These are phyloP conservation scores for Ceratocystis cubensis DNA, from an alignment of 2,329 filamentous ascomycete species.

Conservation along the genomic window DNA sequence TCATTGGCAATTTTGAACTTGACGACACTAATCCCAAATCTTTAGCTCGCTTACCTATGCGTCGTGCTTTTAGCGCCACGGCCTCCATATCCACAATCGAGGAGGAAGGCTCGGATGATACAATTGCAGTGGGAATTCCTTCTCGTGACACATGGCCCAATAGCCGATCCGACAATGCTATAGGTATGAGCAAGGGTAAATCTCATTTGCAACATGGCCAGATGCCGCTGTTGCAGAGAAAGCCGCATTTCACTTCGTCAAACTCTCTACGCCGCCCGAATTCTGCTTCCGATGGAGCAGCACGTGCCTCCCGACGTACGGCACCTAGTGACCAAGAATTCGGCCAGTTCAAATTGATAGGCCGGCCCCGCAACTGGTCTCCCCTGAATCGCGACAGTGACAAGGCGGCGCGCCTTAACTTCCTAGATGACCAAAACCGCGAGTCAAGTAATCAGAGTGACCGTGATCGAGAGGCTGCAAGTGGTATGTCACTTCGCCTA, in stretches of 20 bases:
- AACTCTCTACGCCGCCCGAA: not conserved
- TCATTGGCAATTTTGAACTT: conserved; percentile 12
- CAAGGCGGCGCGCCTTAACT: conserved; percentile 12
- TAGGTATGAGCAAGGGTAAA: not conserved
- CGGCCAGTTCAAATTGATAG: not conserved
- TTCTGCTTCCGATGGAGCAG: not conserved
- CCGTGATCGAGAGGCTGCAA: not conserved
- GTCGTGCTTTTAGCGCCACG: conserved; percentile 13
- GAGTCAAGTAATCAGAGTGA: conserved; percentile 12
- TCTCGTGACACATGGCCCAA: conserved; percentile 20
- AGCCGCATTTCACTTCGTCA: conserved; percentile 11
- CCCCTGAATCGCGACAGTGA: conserved; percentile 15
- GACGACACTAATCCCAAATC: conserved; percentile 3
- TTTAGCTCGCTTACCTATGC: not conserved
- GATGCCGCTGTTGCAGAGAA: conserved; percentile 7
- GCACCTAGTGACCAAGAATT: not conserved
- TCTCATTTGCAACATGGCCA: not conserved
- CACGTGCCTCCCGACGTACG: conserved; percentile 1
- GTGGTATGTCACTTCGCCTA: conserved; percentile 8
- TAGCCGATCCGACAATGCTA: not conserved
- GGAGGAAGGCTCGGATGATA: conserved; percentile 21
- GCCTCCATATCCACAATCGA: conserved; percentile 19
- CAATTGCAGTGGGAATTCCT: conserved; percentile 14
- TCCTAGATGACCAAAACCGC: conserved; percentile 10
- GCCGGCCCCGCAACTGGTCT: conserved; percentile 5